Percentiles rank a stretch among this genome's conserved stretches.
Evolutionary conservation across 176 grass and related monocot species (phyloP).

Genomic region (Panicum miliaceum): DNA sequence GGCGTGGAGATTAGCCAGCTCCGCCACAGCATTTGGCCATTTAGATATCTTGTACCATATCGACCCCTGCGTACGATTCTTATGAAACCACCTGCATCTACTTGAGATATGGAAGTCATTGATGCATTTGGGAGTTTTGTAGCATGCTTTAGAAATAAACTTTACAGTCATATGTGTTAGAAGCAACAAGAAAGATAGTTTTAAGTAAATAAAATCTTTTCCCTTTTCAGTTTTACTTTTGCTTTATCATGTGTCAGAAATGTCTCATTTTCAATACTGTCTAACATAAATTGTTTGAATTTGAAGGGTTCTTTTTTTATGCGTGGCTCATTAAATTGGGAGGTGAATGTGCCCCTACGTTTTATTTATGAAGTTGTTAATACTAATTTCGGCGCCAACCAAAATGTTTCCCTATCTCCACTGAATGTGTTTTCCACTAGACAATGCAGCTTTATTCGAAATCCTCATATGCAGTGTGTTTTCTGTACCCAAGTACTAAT

Average conservation of each 20-base stretch:
- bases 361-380: not conserved
- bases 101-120: not conserved
- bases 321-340: not conserved
- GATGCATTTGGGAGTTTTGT: not conserved
- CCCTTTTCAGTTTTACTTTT: not conserved
- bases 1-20: too few species aligned
- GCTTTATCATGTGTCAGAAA: not conserved
- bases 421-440: not conserved
- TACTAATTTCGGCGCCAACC: not conserved
- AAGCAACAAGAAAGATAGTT: not conserved
- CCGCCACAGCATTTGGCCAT: too few species aligned
- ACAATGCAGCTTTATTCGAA: not conserved
- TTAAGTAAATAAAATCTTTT: not conserved
- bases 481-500: constrained; percentile 28
- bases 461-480: constrained; percentile 22
- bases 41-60: not conserved
- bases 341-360: not conserved
- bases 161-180: not conserved
- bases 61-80: not conserved
- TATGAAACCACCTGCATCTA: not conserved
- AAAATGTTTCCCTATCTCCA: not conserved
- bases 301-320: not conserved
- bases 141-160: not conserved
- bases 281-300: not conserved
- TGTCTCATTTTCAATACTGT: not conserved